Evolutionary conservation across 179 eudicot species (phyloP).

Genomic region (Actinidia polygama): DNA sequence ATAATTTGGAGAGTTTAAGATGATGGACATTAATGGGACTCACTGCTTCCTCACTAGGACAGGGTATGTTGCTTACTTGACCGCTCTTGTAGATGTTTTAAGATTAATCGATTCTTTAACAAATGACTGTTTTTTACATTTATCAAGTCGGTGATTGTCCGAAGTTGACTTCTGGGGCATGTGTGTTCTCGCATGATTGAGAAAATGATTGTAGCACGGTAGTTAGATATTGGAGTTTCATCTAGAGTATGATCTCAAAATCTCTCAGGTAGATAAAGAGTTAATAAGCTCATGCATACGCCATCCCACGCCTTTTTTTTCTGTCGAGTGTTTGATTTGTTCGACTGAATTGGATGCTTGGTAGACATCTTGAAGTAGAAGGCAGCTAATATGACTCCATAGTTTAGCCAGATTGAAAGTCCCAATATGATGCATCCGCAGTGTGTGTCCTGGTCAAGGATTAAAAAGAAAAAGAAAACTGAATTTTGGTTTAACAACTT

Average conservation of each 20-base stretch:
- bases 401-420: not conserved
- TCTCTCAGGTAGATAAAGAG: not conserved
- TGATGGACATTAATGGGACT: constrained; percentile 72
- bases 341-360: not conserved
- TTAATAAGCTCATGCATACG: not conserved
- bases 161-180: not conserved
- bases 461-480: not conserved
- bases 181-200: not conserved
- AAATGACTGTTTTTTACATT: not conserved
- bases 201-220: not conserved
- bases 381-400: not conserved
- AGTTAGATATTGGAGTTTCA: constrained; percentile 1
- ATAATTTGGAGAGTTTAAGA: constrained; percentile 80
- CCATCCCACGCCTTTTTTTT: not conserved
- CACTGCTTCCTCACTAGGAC: constrained; percentile 92
- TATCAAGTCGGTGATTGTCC: not conserved
- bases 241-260: not conserved
- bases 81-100: not conserved
- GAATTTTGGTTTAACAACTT: not conserved
- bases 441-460: not conserved
- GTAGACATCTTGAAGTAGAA: not conserved
- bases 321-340: not conserved
- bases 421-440: not conserved
- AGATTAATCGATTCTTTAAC: not conserved
- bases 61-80: constrained; percentile 54